Percentiles rank a stretch among this genome's conserved stretches.
These are phyloP conservation scores for Monosporascus sp. DNA, from an alignment of 2,329 filamentous ascomycete genomes.

Conservation along the genomic window DNA sequence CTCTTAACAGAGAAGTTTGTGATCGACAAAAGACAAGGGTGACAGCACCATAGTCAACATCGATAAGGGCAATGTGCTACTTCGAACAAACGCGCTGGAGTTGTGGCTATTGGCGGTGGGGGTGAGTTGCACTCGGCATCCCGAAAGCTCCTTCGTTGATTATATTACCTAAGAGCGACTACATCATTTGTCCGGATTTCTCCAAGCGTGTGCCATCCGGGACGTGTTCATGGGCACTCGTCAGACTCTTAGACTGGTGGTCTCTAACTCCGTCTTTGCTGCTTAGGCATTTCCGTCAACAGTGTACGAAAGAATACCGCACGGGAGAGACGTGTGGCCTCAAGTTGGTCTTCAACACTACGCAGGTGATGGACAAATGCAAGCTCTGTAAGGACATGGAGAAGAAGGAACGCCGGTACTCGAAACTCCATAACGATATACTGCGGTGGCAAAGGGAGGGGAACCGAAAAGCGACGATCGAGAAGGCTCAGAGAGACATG, in stretches of 20 bases:
- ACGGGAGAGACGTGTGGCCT: constrained; percentile 95
- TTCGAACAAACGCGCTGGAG: constrained; percentile 83
- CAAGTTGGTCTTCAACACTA: constrained; percentile 77
- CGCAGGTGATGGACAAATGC: constrained; percentile 60
- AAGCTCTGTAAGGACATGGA: constrained; percentile 85
- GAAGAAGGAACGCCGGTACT: constrained; percentile 71
- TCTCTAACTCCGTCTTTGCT: neutral
- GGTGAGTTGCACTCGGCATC: constrained; percentile 24
- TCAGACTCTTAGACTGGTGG: neutral
- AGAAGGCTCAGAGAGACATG: constrained; percentile 66
- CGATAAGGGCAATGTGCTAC: constrained; percentile 70
- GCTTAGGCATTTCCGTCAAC: constrained; percentile 67
- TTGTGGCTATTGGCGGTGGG: constrained; percentile 94
- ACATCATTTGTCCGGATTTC: too few relatives aligned
- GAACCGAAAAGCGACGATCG: constrained; percentile 67
- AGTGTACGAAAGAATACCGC: constrained; percentile 91
- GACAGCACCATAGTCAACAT: neutral
- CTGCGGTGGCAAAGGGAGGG: constrained; percentile 72
- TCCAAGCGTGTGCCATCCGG: too few relatives aligned
- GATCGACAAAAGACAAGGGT: neutral
- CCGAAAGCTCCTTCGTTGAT: neutral
- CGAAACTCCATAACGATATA: constrained; percentile 70
- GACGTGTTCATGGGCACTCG: too few relatives aligned
- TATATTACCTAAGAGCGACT: neutral
- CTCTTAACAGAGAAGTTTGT: too few relatives aligned